phyloP scores from a whole-genome alignment of 139 green algal genomes.

The Coccomyxa sp. region DNA sequence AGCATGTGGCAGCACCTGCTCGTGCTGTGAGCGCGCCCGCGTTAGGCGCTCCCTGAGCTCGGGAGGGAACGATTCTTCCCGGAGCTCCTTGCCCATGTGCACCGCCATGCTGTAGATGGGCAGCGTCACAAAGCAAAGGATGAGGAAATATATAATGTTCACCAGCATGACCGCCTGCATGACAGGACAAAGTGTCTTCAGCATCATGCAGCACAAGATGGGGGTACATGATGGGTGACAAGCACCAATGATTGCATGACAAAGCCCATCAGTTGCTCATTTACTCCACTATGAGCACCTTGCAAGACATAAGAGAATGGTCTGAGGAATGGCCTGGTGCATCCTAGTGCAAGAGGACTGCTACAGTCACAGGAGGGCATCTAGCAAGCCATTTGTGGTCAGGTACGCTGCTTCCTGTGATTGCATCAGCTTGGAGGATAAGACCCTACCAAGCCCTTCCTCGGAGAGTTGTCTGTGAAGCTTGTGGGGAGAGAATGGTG shows the following conservation, averaged over 20 bases:
- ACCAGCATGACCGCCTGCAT: conserved; percentile 2
- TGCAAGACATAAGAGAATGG: neutral
- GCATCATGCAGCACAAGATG: neutral
- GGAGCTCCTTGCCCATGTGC: conserved; percentile 16
- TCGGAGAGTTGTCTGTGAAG: neutral
- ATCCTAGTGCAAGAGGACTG: neutral
- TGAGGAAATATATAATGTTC: neutral
- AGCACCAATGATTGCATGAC: neutral
- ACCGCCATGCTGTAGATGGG: conserved; percentile 11
- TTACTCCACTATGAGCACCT: too few species aligned
- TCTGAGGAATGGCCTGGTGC: neutral
- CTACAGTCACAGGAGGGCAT: neutral
- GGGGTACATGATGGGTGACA: neutral
- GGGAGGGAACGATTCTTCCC: neutral
- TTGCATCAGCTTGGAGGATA: too few species aligned
- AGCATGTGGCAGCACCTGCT: too few species aligned
- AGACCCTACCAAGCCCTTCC: too few species aligned
- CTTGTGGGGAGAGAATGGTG: neutral
- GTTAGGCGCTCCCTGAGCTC: conserved; percentile 21
- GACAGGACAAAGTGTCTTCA: neutral
- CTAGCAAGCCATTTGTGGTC: neutral
- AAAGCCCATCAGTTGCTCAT: neutral
- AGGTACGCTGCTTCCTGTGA: neutral
- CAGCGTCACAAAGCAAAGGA: neutral
- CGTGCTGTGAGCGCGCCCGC: neutral